Base-by-base conservation (phyloP, 129 eudicot genomes). In the Helianthus tuberosus region DNA sequence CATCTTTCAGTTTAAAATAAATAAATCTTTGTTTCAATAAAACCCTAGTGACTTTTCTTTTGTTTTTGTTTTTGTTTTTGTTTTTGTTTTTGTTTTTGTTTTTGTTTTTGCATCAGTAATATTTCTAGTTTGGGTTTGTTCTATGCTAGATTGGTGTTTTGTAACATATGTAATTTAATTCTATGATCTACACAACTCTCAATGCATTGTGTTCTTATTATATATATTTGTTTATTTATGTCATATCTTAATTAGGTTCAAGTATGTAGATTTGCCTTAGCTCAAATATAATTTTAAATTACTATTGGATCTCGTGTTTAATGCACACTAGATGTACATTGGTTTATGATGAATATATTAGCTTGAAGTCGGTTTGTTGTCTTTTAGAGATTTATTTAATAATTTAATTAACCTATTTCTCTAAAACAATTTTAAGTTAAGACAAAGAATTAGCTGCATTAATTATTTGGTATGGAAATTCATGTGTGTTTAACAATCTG, bases 1-100 rank as follows among this genome's bases (percentile, higher is more conserved):
- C 88, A 80, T 61, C 85, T 93, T 12, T 62, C 79, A 3, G 81
- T 69, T 65, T 73, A 39, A n/a, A n/a, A n/a, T n/a, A n/a, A 44
- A 36, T 32, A 0, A 20, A 20, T 20, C 23, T 70, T 52, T 17
- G 6, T 60, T 59, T 23, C 6, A 58, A 58, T 23, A 11, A 11
- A 15, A 15, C 27, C 29, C 60, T 25, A 58, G 9, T 11, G 36
- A 1, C 2, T 10, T 57, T 57, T 72, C 17, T 14, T 3, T 20
- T 20, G 23, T 20, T 20, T n/a, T n/a, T n/a, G n/a, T n/a, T n/a
- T n/a, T n/a, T n/a, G n/a, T n/a, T n/a, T n/a, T n/a, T n/a, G n/a
- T n/a, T 20, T 20, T 20, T 20, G n/a, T 20, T 20, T 20, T 20
- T 20, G 23, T 20, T 20, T 20, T 20, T 20, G 23, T 20, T 20